Evolutionary conservation across 2,329 filamentous ascomycete genomes (phyloP), one percentile per base, ranked within the genome.

Genomic region (Parastagonospora avenae): DNA sequence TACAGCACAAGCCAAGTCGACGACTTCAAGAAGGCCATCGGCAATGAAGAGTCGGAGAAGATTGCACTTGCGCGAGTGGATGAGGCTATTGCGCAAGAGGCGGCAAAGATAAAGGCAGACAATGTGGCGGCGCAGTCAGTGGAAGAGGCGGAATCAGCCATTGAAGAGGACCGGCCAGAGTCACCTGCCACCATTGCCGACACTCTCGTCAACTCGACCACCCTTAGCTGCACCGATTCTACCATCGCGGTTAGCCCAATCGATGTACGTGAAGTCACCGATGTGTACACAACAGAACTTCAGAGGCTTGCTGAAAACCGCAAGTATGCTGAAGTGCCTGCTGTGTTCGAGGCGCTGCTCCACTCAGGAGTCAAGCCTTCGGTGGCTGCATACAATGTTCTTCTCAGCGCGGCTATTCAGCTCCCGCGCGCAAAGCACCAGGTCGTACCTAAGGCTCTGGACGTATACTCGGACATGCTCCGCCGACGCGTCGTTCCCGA

Each of bases 391-490:
- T 99, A 99, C 81, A 97, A 97, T 71, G 90, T 91, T 42, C 82
- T 99, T 38, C 79, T 99, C 37, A 82, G 87, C 64, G 91, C 94
- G 5, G 92, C 92, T 11, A 91, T 97, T 55, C 83, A 91, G 62
- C 83, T 97, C 14, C 90, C 92, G 7, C 80, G 82, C 19, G 87
- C 90, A 72, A 89, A 87, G 74, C 88, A 89, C 46, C 89, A 95
- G 76, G 86, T 94, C 45, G 90, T 96, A 11, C 88, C 91, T 55
- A 96, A 96, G 78, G 92, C 91, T 4, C 82, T 97, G 45, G 92
- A 96, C 77, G 90, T 99, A 45, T 99, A 97, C 74, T 89, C 92
- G 12, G 92, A 97, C 71, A 97, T 99, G 94, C 85, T 96, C 62
- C 86, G 88, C 59, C 89, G 92, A 59, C 88, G 88, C 62, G 87